A percentile compares a stretch with the other conserved stretches of the same genome.
These are phyloP conservation scores for Fusarium xyrophilum DNA, from an alignment of 2,329 filamentous ascomycete genomes.

Conservation along the genomic window DNA sequence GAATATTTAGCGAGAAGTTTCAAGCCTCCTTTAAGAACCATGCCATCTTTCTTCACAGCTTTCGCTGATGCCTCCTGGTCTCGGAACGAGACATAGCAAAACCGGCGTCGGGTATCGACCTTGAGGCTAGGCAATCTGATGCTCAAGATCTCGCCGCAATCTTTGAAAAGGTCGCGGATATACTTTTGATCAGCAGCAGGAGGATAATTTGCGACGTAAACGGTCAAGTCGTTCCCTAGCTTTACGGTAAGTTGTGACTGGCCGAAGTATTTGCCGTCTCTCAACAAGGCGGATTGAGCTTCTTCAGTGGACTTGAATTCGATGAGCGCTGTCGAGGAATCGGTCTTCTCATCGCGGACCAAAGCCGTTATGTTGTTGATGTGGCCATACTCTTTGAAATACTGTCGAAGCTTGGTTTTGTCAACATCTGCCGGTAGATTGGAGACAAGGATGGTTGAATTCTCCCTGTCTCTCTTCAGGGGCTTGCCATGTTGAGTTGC, in stretches of 20 bases:
- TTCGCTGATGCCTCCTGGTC: conserved; percentile 70
- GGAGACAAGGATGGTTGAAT: conserved; percentile 82
- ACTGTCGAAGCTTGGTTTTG: conserved; percentile 79
- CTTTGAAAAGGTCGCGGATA: conserved; percentile 71
- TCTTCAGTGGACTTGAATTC: conserved; percentile 87
- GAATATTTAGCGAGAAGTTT: conserved; percentile 82
- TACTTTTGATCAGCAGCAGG: conserved; percentile 74
- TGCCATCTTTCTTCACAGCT: conserved; percentile 77
- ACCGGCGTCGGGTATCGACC: conserved; percentile 85
- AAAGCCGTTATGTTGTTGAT: conserved; percentile 77
- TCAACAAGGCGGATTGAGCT: conserved; percentile 78
- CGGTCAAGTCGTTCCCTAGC: conserved; percentile 77
- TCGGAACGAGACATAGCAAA: conserved; percentile 94
- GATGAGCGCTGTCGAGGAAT: conserved; percentile 74
- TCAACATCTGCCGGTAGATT: conserved; percentile 75
- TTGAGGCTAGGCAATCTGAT: conserved; percentile 92
- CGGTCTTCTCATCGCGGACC: conserved; percentile 65
- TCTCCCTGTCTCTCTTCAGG: conserved; percentile 84
- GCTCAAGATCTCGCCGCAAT: conserved; percentile 82
- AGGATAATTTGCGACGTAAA: conserved; percentile 93
- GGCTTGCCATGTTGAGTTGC: conserved; percentile 38
- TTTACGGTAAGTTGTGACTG: conserved; percentile 76
- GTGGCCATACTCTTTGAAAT: conserved; percentile 88
- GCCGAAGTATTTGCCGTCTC: conserved; percentile 80
- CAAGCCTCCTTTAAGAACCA: conserved; percentile 70